Base-by-base conservation (phyloP, 2,329 filamentous ascomycete genomes). In the Exophiala sp. region DNA sequence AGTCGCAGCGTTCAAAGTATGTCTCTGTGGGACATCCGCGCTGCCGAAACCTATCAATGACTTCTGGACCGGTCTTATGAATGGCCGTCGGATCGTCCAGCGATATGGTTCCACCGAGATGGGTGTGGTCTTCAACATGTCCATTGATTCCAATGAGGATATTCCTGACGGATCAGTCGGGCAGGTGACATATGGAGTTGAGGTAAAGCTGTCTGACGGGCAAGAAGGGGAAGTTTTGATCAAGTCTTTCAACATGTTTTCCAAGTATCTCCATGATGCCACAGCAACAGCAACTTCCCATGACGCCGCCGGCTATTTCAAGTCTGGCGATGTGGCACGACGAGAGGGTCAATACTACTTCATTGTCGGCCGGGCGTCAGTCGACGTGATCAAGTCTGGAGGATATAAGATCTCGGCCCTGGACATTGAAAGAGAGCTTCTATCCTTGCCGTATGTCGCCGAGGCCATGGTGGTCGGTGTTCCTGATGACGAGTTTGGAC, bases 331-430 rank as follows among this genome's bases (percentile, higher is more conserved):
- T 43, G 60, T 64, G 30, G 63, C 63, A 3, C 38, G 60, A 6
- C 55, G 56, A 5, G 59, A 63, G 38, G 59, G 57, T 1, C 51
- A 55, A 30, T 19, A 68, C 64, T 75, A 73, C 56, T 75, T 64
- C 46, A 75, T 76, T 44, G 59, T 73, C 14, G 74, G 73, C 11
- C 66, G 73, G 11, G 71, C 70, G 2, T 71, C 68, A 14, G 64
- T 73, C 9, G 73, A 75, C 53, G 74, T 77, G 24, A 73, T 78
- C 57, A 76, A 77, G 53, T 71, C 68, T 6, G 73, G 73, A 3
- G 74, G 73, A 0, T 75, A 75, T 60, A 76, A 76, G 62, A 73
- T 76, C 44, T 73, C 69, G 1, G 73, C 73, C 2, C 62, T 75
- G 2, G 74, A 76, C 34, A 71, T 76, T 35, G 73, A 76, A 60